A percentile compares a stretch with the other conserved stretches of the same genome.
Evolutionary conservation across 805 yeast species (phyloP).

Genomic region (Monosporozyma siamensis): DNA sequence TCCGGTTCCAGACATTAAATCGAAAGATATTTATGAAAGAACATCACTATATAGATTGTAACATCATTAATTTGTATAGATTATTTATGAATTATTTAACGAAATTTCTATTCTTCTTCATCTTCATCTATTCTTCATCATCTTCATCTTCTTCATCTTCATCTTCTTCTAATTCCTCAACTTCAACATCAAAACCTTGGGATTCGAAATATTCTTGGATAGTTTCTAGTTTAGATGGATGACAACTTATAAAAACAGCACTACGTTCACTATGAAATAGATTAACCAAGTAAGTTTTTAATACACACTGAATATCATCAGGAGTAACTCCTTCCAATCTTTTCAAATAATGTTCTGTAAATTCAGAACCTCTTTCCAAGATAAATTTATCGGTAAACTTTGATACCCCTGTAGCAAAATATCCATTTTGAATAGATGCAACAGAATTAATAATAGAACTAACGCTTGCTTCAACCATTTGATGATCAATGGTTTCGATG

Average conservation of each 20-base stretch:
- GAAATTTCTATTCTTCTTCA: too few relatives aligned
- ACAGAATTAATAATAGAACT: conserved; percentile 64
- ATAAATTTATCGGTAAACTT: conserved; percentile 60
- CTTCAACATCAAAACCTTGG: conserved; percentile 51
- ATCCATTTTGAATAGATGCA: conserved; percentile 61
- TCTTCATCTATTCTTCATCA: not conserved
- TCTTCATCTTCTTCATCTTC: conserved; percentile 23
- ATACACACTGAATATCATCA: conserved; percentile 30
- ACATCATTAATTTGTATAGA: too few relatives aligned
- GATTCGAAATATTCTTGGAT: conserved; percentile 39
- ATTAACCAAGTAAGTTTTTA: conserved; percentile 53
- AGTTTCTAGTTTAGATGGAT: conserved; percentile 49
- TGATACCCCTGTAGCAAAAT: conserved; percentile 51
- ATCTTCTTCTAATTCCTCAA: conserved; percentile 43
- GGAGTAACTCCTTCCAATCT: conserved; percentile 44
- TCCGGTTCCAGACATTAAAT: conserved; percentile 8
- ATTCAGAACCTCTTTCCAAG: conserved; percentile 62
- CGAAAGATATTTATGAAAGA: not conserved
- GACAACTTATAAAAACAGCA: conserved; percentile 60
- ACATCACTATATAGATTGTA: too few relatives aligned
- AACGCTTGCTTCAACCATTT: conserved; percentile 60
- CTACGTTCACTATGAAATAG: conserved; percentile 52
- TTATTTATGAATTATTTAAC: too few relatives aligned
- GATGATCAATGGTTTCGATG: conserved; percentile 41
- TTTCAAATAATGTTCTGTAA: conserved; percentile 43